Percentiles rank a stretch among this genome's conserved stretches.
These are phyloP conservation scores for Platismatia glauca DNA, from an alignment of 495 filamentous ascomycete genomes.

Conservation along the genomic window DNA sequence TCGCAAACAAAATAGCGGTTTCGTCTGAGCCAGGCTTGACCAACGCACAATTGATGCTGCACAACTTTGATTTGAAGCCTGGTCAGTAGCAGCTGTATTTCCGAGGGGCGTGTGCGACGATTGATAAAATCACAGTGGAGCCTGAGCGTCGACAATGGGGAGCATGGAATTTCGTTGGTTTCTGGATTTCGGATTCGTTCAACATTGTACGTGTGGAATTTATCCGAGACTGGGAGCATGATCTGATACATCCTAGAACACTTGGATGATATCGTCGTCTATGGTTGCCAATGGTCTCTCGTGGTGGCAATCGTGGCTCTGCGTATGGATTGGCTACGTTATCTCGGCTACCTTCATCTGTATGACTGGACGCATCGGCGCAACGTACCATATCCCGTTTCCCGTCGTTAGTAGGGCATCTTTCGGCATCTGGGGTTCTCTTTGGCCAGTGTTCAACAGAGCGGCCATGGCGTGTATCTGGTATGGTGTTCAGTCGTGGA, in stretches of 20 bases:
- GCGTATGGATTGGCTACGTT: slow-evolving; percentile 75
- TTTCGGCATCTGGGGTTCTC: slow-evolving; percentile 78
- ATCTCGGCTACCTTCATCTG: slow-evolving; percentile 69
- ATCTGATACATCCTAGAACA: slow-evolving; percentile 48
- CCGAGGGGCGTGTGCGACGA: background rate
- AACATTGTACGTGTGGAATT: slow-evolving; percentile 57
- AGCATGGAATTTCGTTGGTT: slow-evolving; percentile 79
- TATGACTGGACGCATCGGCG: slow-evolving; percentile 74
- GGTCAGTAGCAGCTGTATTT: slow-evolving; percentile 33
- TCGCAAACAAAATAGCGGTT: slow-evolving; percentile 54
- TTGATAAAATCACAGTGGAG: slow-evolving; percentile 48
- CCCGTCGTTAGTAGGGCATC: slow-evolving; percentile 66
- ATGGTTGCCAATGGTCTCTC: slow-evolving; percentile 71
- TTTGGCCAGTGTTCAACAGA: slow-evolving; percentile 89
- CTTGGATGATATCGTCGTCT: slow-evolving; percentile 92
- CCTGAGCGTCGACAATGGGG: slow-evolving; percentile 79
- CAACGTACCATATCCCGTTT: slow-evolving; percentile 84
- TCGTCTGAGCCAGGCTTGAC: slow-evolving; percentile 68
- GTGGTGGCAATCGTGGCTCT: slow-evolving; percentile 96
- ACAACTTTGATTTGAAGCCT: slow-evolving; percentile 82
- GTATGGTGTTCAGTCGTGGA: slow-evolving; percentile 84
- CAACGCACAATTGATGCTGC: slow-evolving; percentile 81
- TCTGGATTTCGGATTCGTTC: slow-evolving; percentile 90
- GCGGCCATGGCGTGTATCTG: slow-evolving; percentile 80
- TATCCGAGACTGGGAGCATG: background rate